Evolutionary conservation across 208 protist species (phyloP), one percentile per base, ranked within the genome.

Genomic region (Leishmania amazonensis): DNA sequence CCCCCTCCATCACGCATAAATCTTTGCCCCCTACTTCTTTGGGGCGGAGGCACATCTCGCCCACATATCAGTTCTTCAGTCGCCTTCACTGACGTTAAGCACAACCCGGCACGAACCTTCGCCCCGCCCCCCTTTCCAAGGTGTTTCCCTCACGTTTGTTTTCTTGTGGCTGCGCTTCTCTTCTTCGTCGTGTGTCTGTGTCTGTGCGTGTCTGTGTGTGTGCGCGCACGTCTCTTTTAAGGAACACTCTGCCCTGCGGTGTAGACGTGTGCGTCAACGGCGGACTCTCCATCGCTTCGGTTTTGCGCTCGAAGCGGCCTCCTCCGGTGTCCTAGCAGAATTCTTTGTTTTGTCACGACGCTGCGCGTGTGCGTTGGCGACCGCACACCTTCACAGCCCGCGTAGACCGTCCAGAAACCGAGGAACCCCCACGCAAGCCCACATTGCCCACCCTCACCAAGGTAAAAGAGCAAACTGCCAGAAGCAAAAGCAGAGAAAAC

Each of bases 161-260:
- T 71, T 78, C 31, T 82, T 78, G 1, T 83, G 31, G 31, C 57
- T 40, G 62, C 78, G 54, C 65, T 49, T 79, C 31, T 6, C 38
- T 3, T 58, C 28, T 40, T n/a, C 17, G 31, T 58, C 62, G 11
- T 64, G 31, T 38, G 45, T 45, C 53, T 84, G n/a, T 70, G 64
- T 31, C 3, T 70, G 11, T 74, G 24, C 42, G 3, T 47, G 31
- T 42, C 0, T 35, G 24, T 47, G 64, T 54, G 47, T 31, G 17
- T 76, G 49, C 42, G 68, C n/a, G 21, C 51, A 21, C 21, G 21
- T 73, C 40, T 51, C 40, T n/a, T 28, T 73, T 0, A 4, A 47
- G 31, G 42, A 42, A 31, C 21, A 47, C 40, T 11, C 35, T 72
- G 24, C 45, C 9, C 11, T 3, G 15, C 31, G 15, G 31, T 68